Conservation (phyloP, 331 rosid species). For the Prunus yedoensis region DNA sequence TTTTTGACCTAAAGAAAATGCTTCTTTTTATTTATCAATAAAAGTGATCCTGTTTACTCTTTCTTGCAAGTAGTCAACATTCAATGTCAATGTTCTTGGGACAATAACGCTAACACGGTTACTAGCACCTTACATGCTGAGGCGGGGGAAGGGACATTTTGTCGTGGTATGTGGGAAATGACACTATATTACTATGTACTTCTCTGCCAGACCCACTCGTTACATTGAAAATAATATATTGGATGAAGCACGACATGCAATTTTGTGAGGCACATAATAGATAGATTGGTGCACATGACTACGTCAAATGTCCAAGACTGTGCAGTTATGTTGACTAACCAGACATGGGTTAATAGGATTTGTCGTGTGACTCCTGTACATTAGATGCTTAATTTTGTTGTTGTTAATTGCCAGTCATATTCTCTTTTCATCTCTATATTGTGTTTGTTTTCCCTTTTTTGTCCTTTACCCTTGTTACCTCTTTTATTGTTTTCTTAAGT, state of each 20-base stretch:
- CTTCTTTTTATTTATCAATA: neutral
- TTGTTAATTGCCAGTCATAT: neutral
- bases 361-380: too few species aligned
- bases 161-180: slow-evolving; percentile 75
- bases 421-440: slow-evolving; percentile 6
- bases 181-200: slow-evolving; percentile 9
- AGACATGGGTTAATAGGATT: neutral
- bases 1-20: neutral
- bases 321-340: neutral
- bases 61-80: slow-evolving; percentile 58
- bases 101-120: slow-evolving; percentile 81
- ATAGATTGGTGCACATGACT: neutral
- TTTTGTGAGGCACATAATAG: neutral
- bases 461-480: neutral
- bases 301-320: neutral
- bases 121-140: slow-evolving; percentile 84
- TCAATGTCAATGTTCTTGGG: slow-evolving; percentile 87
- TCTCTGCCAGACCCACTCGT: neutral
- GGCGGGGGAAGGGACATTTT: slow-evolving; percentile 87
- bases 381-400: slow-evolving; percentile 8
- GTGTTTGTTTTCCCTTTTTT: slow-evolving; percentile 2
- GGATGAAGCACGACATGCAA: neutral
- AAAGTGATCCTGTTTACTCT: slow-evolving; percentile 20
- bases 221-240: neutral
- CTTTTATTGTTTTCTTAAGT: slow-evolving; percentile 20